A percentile compares a stretch with the other conserved stretches of the same genome.
Conservation (phyloP, 306 rosid genomes). For the Senna siamea region DNA sequence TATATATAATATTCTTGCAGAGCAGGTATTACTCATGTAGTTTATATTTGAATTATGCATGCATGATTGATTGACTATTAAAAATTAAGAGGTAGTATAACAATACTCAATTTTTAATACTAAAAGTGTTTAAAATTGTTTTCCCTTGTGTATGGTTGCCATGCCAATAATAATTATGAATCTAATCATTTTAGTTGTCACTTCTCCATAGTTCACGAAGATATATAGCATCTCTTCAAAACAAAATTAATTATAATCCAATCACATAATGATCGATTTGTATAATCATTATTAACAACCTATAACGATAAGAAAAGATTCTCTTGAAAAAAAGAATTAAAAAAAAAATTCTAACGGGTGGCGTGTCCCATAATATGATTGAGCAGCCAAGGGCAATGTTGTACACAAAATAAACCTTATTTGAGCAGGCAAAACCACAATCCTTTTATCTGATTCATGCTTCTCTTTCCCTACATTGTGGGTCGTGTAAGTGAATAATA, state of each 20-base stretch:
- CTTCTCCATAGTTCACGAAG: slow-evolving; percentile 25
- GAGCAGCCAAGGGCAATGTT: slow-evolving; percentile 35
- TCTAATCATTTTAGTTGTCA: slow-evolving; percentile 39
- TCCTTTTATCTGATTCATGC: background rate
- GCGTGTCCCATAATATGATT: too few relatives aligned
- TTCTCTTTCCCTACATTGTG: slow-evolving; percentile 6
- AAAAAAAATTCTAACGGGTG: too few relatives aligned
- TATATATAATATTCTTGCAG: background rate
- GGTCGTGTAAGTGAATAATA: slow-evolving; percentile 24
- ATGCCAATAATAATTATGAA: slow-evolving; percentile 13
- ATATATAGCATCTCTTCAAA: too few relatives aligned
- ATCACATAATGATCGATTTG: slow-evolving; percentile 2
- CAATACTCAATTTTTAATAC: background rate
- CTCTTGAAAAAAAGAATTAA: background rate
- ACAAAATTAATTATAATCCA: too few relatives aligned
- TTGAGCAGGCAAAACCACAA: slow-evolving; percentile 26
- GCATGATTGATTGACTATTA: background rate
- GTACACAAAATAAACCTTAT: background rate
- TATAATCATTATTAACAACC: slow-evolving; percentile 5
- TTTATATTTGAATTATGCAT: background rate
- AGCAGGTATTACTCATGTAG: background rate
- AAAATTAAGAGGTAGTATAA: background rate
- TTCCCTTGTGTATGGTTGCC: background rate
- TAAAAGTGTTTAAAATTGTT: too few relatives aligned
- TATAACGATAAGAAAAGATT: slow-evolving; percentile 40